These are phyloP conservation scores for Gardenia jasminoides DNA, from an alignment of 257 asterid genomes.

Conservation along the genomic window DNA sequence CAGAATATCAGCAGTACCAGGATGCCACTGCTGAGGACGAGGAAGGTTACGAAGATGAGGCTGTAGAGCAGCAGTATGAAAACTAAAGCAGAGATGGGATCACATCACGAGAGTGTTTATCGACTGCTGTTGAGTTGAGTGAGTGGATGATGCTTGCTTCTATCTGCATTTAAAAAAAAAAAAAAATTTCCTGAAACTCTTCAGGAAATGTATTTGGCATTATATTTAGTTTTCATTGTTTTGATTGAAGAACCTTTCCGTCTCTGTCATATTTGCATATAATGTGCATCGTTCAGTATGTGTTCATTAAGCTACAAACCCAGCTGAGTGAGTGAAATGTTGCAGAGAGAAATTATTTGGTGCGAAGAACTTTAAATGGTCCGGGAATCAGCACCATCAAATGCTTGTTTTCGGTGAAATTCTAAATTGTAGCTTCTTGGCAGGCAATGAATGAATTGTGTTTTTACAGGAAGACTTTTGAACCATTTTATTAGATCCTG, in stretches of 20 bases:
- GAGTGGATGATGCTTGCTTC: constrained; percentile 12
- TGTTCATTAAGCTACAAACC: neutral
- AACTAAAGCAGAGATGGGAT: constrained; percentile 9
- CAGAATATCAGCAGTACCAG: constrained; percentile 87
- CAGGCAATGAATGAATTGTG: neutral
- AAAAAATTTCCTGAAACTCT: constrained; percentile 6
- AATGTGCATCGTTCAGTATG: neutral
- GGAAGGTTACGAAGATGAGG: constrained; percentile 56
- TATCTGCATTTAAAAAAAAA: no score
- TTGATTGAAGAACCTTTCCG: constrained; percentile 8
- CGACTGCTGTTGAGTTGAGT: constrained; percentile 15
- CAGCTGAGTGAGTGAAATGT: neutral
- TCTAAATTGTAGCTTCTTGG: neutral
- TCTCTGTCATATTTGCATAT: constrained; percentile 4
- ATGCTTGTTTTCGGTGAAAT: neutral
- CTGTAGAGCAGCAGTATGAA: constrained; percentile 41
- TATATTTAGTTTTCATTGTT: constrained; percentile 7
- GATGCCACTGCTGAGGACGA: constrained; percentile 89
- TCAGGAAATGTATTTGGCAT: constrained; percentile 12
- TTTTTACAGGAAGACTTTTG: neutral
- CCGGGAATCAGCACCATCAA: neutral
- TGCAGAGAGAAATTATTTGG: neutral
- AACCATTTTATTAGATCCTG: neutral
- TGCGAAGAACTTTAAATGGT: neutral
- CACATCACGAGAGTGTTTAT: neutral